phyloP scores from a whole-genome alignment of 441 rosid species.

The Populus hybrid region DNA sequence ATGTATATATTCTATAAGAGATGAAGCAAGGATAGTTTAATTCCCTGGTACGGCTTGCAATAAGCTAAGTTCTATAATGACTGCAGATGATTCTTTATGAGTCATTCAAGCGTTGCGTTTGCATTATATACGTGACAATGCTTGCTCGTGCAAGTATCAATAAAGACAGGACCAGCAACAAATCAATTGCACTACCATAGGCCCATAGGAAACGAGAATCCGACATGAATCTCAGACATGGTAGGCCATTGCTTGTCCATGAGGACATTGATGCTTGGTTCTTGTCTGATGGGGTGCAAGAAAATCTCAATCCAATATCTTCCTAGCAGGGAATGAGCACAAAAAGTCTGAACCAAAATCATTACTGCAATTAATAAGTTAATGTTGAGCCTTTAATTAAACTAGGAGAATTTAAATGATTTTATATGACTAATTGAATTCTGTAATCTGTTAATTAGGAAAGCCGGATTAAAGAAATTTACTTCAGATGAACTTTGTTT shows the following conservation, averaged over 20 bases:
- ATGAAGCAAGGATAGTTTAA: not conserved
- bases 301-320: not conserved
- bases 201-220: not conserved
- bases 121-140: not conserved
- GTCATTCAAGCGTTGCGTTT: not conserved
- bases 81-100: not conserved
- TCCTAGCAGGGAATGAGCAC: not conserved
- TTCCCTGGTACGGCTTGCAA: not conserved
- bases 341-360: not conserved
- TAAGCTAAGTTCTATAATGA: not conserved
- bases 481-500: not conserved
- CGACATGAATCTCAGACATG: not conserved
- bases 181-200: not conserved
- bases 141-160: not conserved
- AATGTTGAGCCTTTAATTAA: not conserved
- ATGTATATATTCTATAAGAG: not conserved
- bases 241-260: not conserved
- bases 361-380: not conserved
- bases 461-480: not conserved
- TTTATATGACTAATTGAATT: not conserved
- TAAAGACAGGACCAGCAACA: not conserved
- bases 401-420: not conserved
- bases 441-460: not conserved
- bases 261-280: not conserved
- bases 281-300: not conserved